Evolutionary conservation across 371 early-diverging fungal species (phyloP).

Genomic region (Mortierella sp.): DNA sequence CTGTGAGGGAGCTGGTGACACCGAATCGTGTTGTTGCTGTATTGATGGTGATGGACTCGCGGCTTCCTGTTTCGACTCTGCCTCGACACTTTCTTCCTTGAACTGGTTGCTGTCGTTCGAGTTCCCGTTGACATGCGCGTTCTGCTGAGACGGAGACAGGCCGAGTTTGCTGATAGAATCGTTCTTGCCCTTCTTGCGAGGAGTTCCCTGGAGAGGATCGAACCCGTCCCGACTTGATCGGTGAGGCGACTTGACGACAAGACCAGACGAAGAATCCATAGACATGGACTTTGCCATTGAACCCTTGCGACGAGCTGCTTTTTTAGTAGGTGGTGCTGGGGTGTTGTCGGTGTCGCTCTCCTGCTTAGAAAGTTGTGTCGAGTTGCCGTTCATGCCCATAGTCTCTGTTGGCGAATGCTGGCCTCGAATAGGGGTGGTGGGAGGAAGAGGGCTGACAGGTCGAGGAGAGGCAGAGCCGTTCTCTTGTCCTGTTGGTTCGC

Average conservation of each 20-base stretch:
- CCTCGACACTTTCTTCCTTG: constrained; percentile 27
- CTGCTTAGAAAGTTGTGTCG: constrained; percentile 23
- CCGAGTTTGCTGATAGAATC: constrained; percentile 28
- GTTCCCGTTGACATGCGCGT: constrained; percentile 5
- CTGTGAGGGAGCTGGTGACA: constrained; percentile 45
- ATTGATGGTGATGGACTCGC: constrained; percentile 21
- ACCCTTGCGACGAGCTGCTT: constrained; percentile 32
- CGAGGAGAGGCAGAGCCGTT: constrained; percentile 23
- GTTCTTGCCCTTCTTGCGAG: constrained; percentile 25
- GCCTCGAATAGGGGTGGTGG: constrained; percentile 3
- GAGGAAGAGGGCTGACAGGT: constrained; percentile 27
- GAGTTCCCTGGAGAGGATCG: constrained; percentile 31
- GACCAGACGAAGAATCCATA: constrained; percentile 22
- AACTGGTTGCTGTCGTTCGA: not conserved
- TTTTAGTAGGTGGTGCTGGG: constrained; percentile 17
- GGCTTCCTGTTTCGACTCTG: constrained; percentile 19
- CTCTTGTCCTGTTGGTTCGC: not conserved
- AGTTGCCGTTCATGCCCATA: constrained; percentile 6
- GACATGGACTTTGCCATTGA: constrained; percentile 28
- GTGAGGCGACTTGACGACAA: constrained; percentile 41
- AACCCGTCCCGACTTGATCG: constrained; percentile 43
- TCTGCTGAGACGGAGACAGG: constrained; percentile 10
- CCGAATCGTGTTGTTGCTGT: constrained; percentile 25
- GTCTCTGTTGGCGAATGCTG: constrained; percentile 22
- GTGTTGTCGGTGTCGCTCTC: constrained; percentile 34